Percentiles rank a stretch among this genome's conserved stretches.
Conservation (phyloP, 2,329 filamentous ascomycete genomes). For the Nannizziopsis arthrosporioides region DNA sequence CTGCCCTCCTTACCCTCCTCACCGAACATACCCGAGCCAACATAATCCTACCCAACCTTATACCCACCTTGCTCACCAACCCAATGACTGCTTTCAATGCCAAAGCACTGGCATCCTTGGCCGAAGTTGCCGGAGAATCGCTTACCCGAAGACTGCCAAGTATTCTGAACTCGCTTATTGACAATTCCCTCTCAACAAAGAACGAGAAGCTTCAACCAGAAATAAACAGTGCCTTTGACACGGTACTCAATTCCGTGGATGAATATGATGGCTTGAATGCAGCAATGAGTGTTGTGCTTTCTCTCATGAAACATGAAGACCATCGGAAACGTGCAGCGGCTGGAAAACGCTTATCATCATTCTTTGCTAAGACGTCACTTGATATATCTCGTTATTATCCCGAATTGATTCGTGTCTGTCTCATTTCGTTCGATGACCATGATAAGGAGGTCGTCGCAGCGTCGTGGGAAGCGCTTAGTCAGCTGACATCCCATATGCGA, state of each 20-base stretch:
- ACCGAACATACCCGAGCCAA: conserved; percentile 90
- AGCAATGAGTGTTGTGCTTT: conserved; percentile 84
- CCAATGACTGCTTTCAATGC: conserved; percentile 94
- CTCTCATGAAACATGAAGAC: conserved; percentile 83
- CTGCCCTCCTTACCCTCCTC: conserved; percentile 82
- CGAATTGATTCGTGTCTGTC: conserved; percentile 78
- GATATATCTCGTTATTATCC: conserved; percentile 96
- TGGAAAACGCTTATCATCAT: conserved; percentile 67
- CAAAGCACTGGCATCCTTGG: conserved; percentile 80
- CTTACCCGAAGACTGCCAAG: conserved; percentile 84
- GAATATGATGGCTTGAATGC: conserved; percentile 93
- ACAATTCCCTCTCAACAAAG: conserved; percentile 64
- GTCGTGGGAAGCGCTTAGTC: conserved; percentile 74
- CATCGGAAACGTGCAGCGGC: conserved; percentile 70
- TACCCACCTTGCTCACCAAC: conserved; percentile 79
- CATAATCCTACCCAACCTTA: conserved; percentile 89
- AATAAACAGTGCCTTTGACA: conserved; percentile 71
- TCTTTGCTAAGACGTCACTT: conserved; percentile 67
- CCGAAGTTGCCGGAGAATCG: conserved; percentile 75
- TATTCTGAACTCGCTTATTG: conserved; percentile 88
- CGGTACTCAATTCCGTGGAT: conserved; percentile 82
- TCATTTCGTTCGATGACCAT: conserved; percentile 83
- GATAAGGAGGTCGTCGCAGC: conserved; percentile 77
- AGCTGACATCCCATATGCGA: conserved; percentile 75
- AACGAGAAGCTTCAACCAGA: conserved; percentile 65